Percentiles rank a stretch among this genome's conserved stretches.
Conservation (phyloP, 2,329 filamentous ascomycete species). For the Verticillium dahliae region DNA sequence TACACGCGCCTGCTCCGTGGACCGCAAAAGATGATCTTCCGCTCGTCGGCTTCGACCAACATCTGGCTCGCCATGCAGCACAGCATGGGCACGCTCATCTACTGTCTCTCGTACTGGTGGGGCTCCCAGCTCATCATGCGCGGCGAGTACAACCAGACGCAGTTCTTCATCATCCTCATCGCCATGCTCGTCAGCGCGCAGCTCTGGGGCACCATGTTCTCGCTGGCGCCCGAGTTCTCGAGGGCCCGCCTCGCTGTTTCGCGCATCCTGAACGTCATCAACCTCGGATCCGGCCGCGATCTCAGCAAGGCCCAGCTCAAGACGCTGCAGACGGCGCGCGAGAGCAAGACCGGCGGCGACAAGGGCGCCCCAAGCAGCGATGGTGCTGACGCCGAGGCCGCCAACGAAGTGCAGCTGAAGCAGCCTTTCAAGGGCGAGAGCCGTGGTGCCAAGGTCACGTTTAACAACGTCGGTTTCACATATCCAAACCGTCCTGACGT, state of each 20-base stretch:
- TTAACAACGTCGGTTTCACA: constrained; percentile 50
- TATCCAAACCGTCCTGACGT: constrained; percentile 53
- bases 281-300: constrained; percentile 16
- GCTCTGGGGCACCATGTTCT: constrained; percentile 58
- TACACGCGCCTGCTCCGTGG: constrained; percentile 21
- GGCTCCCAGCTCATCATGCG: constrained; percentile 53
- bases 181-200: constrained; percentile 56
- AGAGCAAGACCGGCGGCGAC: background rate
- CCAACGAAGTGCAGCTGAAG: constrained; percentile 14
- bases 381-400: constrained; percentile 35
- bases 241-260: constrained; percentile 46
- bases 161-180: constrained; percentile 58
- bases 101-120: constrained; percentile 64
- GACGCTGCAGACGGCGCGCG: background rate
- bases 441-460: constrained; percentile 34
- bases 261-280: constrained; percentile 32
- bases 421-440: constrained; percentile 5
- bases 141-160: constrained; percentile 47
- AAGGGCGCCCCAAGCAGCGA: background rate
- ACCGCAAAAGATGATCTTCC: constrained; percentile 13
- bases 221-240: constrained; percentile 57
- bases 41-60: constrained; percentile 25
- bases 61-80: constrained; percentile 42
- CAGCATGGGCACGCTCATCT: constrained; percentile 47
- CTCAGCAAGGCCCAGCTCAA: constrained; percentile 16